phyloP scores from a whole-genome alignment of 805 yeast genomes.

The Wickerhamiella kurtzmanii region DNA sequence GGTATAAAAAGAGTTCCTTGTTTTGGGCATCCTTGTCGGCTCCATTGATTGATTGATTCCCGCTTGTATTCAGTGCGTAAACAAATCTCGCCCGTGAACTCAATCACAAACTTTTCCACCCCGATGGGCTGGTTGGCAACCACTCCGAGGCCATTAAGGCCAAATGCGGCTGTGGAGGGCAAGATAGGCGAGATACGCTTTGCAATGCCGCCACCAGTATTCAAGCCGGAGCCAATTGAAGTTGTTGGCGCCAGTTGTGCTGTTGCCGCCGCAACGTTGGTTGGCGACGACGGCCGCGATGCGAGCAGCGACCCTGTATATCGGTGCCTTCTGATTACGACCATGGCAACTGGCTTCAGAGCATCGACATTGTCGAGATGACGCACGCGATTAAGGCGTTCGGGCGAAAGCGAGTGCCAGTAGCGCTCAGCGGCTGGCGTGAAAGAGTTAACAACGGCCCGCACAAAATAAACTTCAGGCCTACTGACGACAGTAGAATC shows the following conservation, averaged over 20 bases:
- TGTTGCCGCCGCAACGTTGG: too few species aligned
- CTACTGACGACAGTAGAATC: not conserved
- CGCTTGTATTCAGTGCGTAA: constrained; percentile 47
- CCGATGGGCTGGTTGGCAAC: constrained; percentile 33
- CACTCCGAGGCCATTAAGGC: constrained; percentile 57
- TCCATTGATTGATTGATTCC: constrained; percentile 65
- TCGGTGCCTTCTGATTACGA: constrained; percentile 29
- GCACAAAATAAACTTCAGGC: constrained; percentile 6
- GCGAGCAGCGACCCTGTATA: too few species aligned
- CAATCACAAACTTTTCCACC: constrained; percentile 39
- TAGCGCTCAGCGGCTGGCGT: constrained; percentile 1
- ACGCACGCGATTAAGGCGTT: not conserved
- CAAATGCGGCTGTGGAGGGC: constrained; percentile 28
- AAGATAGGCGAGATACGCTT: too few species aligned
- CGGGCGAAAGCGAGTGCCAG: not conserved
- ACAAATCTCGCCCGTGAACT: constrained; percentile 62
- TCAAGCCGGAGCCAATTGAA: too few species aligned
- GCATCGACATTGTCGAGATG: not conserved
- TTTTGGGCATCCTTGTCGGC: constrained; percentile 54
- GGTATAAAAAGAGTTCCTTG: constrained; percentile 43
- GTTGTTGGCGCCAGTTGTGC: constrained; percentile 37
- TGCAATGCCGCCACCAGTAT: too few species aligned
- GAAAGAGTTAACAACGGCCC: constrained; percentile 1
- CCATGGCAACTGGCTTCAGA: constrained; percentile 6
- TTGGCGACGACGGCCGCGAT: too few species aligned